These are phyloP conservation scores for Serendipita sp. DNA, from an alignment of 768 basidiomycete species.

Conservation along the genomic window DNA sequence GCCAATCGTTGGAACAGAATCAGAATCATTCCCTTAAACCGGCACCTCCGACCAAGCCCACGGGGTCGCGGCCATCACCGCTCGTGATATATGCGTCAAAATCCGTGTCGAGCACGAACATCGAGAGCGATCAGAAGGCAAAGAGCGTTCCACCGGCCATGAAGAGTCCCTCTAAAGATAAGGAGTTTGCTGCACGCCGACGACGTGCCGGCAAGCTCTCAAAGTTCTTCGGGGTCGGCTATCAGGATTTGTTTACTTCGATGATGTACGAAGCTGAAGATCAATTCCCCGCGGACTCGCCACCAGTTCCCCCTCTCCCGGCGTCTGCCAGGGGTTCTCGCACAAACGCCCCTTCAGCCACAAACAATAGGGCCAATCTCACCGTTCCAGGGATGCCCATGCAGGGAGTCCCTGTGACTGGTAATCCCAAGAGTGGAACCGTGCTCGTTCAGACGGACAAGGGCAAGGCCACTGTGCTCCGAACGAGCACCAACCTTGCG, in stretches of 20 bases:
- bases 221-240: slow-evolving; percentile 41
- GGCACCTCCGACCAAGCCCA: neutral
- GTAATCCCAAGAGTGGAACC: neutral
- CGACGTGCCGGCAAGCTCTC: slow-evolving; percentile 38
- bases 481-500: slow-evolving; percentile 2
- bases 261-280: neutral
- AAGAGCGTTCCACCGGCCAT: neutral
- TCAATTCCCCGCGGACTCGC: neutral
- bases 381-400: neutral
- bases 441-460: neutral
- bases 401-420: neutral
- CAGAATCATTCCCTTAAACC: neutral
- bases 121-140: neutral
- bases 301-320: neutral
- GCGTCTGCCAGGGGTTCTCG: neutral
- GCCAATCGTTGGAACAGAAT: neutral
- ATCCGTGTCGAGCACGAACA: neutral
- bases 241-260: slow-evolving; percentile 26
- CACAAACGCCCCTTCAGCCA: neutral
- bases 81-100: neutral
- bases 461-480: neutral
- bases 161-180: neutral
- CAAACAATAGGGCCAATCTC: neutral
- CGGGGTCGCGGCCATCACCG: neutral
- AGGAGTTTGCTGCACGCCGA: slow-evolving; percentile 23